A percentile compares a stretch with the other conserved stretches of the same genome.
Conservation (phyloP, 129 eudicot species). For the Helianthus tuberosus region DNA sequence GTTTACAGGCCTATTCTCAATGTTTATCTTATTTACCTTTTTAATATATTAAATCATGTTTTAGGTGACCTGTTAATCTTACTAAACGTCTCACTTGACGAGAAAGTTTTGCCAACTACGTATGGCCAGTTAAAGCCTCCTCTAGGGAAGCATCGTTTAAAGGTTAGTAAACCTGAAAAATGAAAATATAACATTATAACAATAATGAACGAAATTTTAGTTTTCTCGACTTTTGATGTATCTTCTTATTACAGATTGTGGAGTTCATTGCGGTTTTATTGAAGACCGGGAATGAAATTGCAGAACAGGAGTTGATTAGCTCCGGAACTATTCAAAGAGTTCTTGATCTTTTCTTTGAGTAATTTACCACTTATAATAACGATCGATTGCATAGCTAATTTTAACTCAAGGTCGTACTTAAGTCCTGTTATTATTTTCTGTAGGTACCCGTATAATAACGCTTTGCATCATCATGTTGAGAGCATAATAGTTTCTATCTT, state of each 20-base stretch:
- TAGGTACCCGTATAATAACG: slow-evolving; percentile 91
- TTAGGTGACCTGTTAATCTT: slow-evolving; percentile 74
- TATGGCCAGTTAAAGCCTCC: slow-evolving; percentile 94
- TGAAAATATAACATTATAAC: neutral
- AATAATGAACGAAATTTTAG: neutral
- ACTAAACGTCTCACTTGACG: slow-evolving; percentile 72
- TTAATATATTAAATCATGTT: neutral
- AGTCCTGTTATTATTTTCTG: slow-evolving; percentile 1
- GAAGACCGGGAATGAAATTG: slow-evolving; percentile 80
- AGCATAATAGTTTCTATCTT: slow-evolving; percentile 75
- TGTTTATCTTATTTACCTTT: neutral
- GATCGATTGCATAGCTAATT: neutral
- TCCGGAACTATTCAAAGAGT: slow-evolving; percentile 80
- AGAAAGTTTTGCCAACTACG: slow-evolving; percentile 76
- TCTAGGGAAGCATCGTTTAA: slow-evolving; percentile 87
- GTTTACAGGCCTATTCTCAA: neutral
- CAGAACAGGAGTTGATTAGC: slow-evolving; percentile 74
- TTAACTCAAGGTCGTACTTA: neutral
- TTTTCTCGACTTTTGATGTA: neutral
- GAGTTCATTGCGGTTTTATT: slow-evolving; percentile 84
- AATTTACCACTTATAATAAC: slow-evolving; percentile 24
- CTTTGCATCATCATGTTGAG: slow-evolving; percentile 93
- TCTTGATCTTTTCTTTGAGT: slow-evolving; percentile 92
- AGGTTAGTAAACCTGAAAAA: slow-evolving; percentile 47
- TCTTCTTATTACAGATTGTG: slow-evolving; percentile 59